Base-by-base conservation (phyloP, 1,284 basidiomycete species). In the Ganoderma multipileum region DNA sequence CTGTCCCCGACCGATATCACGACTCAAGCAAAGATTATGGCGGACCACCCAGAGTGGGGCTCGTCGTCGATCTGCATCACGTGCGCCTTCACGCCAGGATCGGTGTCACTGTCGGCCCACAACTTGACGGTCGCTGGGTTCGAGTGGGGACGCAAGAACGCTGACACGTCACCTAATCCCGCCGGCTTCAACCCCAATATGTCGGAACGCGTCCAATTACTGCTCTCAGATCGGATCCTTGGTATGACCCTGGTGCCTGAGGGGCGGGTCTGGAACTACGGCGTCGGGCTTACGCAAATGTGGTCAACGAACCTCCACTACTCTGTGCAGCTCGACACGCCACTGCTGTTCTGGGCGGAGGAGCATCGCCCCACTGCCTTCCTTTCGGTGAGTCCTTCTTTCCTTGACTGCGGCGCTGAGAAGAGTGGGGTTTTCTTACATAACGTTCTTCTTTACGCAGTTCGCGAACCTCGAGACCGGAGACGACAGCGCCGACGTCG, bases 71-170 rank as follows among this genome's bases (percentile, higher is more conserved):
- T 99, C 76, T 98, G 97, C 79, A 84, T 99, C 74, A 95, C 96
- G 0, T 92, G 93, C 52, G 96, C 98, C 36, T 99, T 99, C 84
- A 99, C 98, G 2, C 98, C 98, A 3, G 98, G 98, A 70, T 98
- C 96, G 2, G 95, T 99, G 44, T 98, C 96, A 36, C 84, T 99
- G 52, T 96, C 96, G 54, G 94, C 97, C 0, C 96, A 99, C 83
- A 94, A 91, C 47, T 83, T 99, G 64, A 93, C 92, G 11, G 91
- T 97, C 3, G 87, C 92, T 64, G 98, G 98, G 20, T 99, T 99
- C 80, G 98, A 99, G 79, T 99, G 97, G 97, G 97, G 97, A 55
- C 86, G 98, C 73, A 99, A 99, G 85, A 96, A 96, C 76, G 81
- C 86, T 72, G 95, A 96, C 77, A 93, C 87, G 57, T 93, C 93